Conservation (phyloP, 2,329 filamentous ascomycete genomes). For the Domatiomyces catenatus region DNA sequence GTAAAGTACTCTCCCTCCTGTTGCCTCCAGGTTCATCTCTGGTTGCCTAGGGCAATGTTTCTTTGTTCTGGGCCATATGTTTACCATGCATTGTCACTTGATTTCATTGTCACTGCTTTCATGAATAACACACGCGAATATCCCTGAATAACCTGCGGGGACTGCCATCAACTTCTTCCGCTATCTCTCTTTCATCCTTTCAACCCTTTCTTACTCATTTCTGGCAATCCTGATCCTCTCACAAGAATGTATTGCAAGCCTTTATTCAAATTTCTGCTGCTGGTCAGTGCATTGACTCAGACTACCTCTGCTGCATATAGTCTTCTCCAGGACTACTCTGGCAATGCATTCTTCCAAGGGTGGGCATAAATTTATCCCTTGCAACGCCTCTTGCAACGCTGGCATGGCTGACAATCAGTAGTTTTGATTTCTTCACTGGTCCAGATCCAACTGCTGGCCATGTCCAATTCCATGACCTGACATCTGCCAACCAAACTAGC, state of each 20-base stretch:
- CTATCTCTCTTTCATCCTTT: not conserved
- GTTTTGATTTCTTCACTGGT: conserved; percentile 34
- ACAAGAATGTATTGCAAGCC: not conserved
- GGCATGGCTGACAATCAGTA: not conserved
- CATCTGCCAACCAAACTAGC: conserved; percentile 23
- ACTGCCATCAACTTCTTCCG: not conserved
- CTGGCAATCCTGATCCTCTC: not conserved
- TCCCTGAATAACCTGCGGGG: not conserved
- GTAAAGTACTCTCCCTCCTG: not conserved
- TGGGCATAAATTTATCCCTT: not conserved
- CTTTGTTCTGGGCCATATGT: not conserved
- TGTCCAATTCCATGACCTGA: conserved; percentile 34
- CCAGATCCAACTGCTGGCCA: conserved; percentile 36
- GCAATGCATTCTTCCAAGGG: conserved; percentile 33
- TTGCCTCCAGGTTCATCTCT: not conserved
- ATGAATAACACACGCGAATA: not conserved
- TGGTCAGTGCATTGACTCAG: conserved; percentile 10
- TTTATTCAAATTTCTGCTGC: conserved; percentile 9
- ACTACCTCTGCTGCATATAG: conserved; percentile 21
- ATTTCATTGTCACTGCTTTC: not conserved
- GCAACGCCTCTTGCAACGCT: not conserved
- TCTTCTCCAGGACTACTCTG: conserved; percentile 29
- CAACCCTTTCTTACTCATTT: not conserved
- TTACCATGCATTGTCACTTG: not conserved
- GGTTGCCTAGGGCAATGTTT: not conserved